These are phyloP conservation scores for Purshia tridentata DNA, from an alignment of 306 rosid species.

Conservation along the genomic window DNA sequence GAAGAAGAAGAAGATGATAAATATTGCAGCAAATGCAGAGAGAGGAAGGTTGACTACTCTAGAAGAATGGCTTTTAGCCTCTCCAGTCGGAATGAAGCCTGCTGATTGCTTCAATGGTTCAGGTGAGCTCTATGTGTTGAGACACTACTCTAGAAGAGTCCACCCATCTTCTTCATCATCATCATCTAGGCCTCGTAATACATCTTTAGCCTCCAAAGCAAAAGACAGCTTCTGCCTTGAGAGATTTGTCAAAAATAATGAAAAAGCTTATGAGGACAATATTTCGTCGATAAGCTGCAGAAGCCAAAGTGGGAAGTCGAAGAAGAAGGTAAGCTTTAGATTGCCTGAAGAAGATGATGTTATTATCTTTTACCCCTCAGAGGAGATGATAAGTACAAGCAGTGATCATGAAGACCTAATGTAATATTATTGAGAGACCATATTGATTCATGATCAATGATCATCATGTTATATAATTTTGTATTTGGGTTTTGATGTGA, in stretches of 20 bases:
- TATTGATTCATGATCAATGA: background rate
- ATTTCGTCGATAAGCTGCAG: background rate
- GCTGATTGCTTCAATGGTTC: background rate
- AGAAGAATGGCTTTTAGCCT: constrained; percentile 24
- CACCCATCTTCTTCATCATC: constrained; percentile 26
- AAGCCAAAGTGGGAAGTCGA: constrained; percentile 29
- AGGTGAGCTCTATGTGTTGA: constrained; percentile 24
- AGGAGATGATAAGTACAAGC: background rate
- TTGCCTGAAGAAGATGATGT: constrained; percentile 43
- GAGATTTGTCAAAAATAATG: background rate
- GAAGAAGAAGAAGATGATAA: background rate
- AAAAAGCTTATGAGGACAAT: background rate
- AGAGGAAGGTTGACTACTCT: constrained; percentile 15
- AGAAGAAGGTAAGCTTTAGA: constrained; percentile 38
- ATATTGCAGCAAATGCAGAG: no score
- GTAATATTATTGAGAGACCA: background rate
- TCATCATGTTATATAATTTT: background rate
- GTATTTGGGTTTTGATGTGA: background rate
- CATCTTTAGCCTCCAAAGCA: constrained; percentile 16
- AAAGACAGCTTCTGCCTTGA: constrained; percentile 21
- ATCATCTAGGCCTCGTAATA: background rate
- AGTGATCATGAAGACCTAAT: background rate
- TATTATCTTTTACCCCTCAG: constrained; percentile 31
- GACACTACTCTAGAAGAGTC: constrained; percentile 15
- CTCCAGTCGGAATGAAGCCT: constrained; percentile 14